Evolutionary conservation across 2,329 filamentous ascomycete species (phyloP).

Genomic region (Neopestalotiopsis clavispora): DNA sequence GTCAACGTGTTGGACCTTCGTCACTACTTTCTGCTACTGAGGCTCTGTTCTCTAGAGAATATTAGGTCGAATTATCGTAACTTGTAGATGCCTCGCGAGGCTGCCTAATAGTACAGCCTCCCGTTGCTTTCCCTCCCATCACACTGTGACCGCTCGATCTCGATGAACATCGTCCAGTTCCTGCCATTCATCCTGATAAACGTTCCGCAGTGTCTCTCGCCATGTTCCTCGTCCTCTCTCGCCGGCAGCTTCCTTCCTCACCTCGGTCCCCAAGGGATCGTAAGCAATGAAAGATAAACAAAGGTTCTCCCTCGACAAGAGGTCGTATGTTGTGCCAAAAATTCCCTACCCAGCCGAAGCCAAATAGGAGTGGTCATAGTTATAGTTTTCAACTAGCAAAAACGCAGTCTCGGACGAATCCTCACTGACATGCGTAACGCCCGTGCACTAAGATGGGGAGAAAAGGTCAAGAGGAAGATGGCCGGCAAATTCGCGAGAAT

Average conservation of each 20-base stretch:
- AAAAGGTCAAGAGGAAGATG: background rate
- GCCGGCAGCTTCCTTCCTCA: conserved; percentile 50
- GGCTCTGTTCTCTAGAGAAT: too few relatives aligned
- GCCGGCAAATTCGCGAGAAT: conserved; percentile 1
- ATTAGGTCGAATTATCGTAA: background rate
- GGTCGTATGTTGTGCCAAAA: conserved; percentile 64
- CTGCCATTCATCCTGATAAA: too few relatives aligned
- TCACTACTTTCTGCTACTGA: too few relatives aligned
- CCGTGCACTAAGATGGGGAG: conserved; percentile 64
- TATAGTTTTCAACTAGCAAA: conserved; percentile 92
- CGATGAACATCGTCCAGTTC: too few relatives aligned
- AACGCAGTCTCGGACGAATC: conserved; percentile 86
- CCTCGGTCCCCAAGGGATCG: conserved; percentile 48
- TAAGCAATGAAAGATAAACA: conserved; percentile 54
- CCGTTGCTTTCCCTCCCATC: too few relatives aligned
- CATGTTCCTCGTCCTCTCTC: background rate
- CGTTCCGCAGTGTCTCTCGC: too few relatives aligned
- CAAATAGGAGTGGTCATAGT: conserved; percentile 75
- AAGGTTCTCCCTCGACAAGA: conserved; percentile 36
- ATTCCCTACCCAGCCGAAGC: conserved; percentile 77
- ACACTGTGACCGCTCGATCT: too few relatives aligned
- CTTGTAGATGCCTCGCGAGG: background rate
- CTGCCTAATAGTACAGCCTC: too few relatives aligned
- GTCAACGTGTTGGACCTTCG: too few relatives aligned
- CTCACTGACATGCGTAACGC: conserved; percentile 85